phyloP scores from a whole-genome alignment of 1,139 yeast species.

The Yamadazyma siamensis region DNA sequence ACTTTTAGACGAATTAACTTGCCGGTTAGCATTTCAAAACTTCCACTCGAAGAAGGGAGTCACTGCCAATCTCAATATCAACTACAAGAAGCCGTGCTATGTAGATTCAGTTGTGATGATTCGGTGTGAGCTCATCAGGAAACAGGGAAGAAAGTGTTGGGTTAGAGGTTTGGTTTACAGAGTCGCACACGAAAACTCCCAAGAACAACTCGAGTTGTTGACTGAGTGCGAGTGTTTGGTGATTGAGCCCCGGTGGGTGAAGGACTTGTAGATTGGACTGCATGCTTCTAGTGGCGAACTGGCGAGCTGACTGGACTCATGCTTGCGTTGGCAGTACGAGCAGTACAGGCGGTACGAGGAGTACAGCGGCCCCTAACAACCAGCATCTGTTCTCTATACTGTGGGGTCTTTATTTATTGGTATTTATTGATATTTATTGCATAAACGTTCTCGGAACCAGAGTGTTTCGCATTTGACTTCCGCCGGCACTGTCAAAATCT shows the following conservation, averaged over 20 bases:
- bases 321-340: background rate
- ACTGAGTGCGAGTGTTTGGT: constrained; percentile 43
- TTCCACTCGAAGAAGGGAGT: constrained; percentile 41
- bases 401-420: too few species aligned
- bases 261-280: constrained; percentile 28
- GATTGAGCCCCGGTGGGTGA: constrained; percentile 47
- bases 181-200: constrained; percentile 16
- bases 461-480: too few species aligned
- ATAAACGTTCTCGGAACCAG: too few species aligned
- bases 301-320: too few species aligned
- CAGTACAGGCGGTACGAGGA: too few species aligned
- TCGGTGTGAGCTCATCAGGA: constrained; percentile 30
- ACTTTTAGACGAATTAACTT: constrained; percentile 50
- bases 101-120: constrained; percentile 33
- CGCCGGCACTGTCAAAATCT: too few species aligned
- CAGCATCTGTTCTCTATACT: too few species aligned
- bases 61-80: constrained; percentile 45
- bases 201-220: constrained; percentile 26
- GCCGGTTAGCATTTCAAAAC: constrained; percentile 50
- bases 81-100: constrained; percentile 37
- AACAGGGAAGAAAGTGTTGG: constrained; percentile 42
- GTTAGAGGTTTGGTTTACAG: constrained; percentile 38
- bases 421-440: too few species aligned
- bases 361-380: too few species aligned
- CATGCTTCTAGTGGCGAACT: too few species aligned